Conservation (phyloP, 805 yeast genomes). For the Peterozyma toletana region DNA sequence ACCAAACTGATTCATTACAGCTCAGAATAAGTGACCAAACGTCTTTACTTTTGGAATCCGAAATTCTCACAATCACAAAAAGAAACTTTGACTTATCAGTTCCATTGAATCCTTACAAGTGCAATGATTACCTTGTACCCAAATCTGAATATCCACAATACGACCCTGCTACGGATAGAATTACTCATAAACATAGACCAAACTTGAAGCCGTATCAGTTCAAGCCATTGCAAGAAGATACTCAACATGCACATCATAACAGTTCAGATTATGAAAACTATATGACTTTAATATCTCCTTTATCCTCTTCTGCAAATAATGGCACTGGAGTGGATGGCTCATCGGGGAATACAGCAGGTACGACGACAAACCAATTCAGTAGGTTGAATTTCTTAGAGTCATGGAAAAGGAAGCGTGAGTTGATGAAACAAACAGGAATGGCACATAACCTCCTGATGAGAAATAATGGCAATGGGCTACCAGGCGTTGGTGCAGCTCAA, state of each 20-base stretch:
- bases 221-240: constrained; percentile 52
- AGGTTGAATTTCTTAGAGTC: constrained; percentile 86
- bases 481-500: constrained; percentile 3
- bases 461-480: not conserved
- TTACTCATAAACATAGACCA: constrained; percentile 32
- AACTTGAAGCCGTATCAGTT: constrained; percentile 16
- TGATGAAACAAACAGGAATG: constrained; percentile 36
- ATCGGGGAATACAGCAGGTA: constrained; percentile 25
- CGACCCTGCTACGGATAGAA: constrained; percentile 19
- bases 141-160: constrained; percentile 36
- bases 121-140: constrained; percentile 41
- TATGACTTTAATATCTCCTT: constrained; percentile 64
- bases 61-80: constrained; percentile 69
- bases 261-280: constrained; percentile 79
- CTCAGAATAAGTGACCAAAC: constrained; percentile 72
- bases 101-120: constrained; percentile 59
- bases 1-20: constrained; percentile 72
- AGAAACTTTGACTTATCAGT: constrained; percentile 72
- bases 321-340: constrained; percentile 27
- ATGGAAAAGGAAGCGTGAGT: constrained; percentile 61
- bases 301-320: constrained; percentile 23
- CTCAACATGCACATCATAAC: constrained; percentile 53
- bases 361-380: constrained; percentile 63
- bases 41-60: constrained; percentile 82
- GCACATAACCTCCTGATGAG: constrained; percentile 14